Percentiles rank a stretch among this genome's conserved stretches.
Evolutionary conservation across 2,329 filamentous ascomycete genomes (phyloP).

Genomic region (Rutstroemia sp.): DNA sequence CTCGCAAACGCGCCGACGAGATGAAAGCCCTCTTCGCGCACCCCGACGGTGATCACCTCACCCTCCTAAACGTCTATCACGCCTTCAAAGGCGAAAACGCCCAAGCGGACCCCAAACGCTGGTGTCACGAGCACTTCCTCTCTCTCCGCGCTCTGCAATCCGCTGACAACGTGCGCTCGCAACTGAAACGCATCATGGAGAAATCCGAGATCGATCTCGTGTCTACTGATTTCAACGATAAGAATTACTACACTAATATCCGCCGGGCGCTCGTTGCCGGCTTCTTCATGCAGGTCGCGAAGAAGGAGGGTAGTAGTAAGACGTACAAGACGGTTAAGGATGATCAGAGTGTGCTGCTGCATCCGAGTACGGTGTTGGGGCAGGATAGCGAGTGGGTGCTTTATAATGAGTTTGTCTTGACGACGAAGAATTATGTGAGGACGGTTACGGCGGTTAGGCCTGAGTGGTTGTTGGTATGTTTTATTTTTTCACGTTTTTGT

Average conservation of each 20-base stretch:
- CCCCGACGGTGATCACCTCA: conserved; percentile 88
- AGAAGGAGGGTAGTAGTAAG: conserved; percentile 83
- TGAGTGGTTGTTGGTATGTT: conserved; percentile 83
- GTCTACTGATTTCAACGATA: conserved; percentile 85
- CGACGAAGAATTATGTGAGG: conserved; percentile 95
- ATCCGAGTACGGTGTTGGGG: conserved; percentile 84
- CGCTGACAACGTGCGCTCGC: conserved; percentile 86
- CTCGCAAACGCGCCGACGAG: conserved; percentile 87
- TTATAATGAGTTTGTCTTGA: conserved; percentile 97
- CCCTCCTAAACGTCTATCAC: conserved; percentile 95
- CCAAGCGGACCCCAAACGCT: conserved; percentile 71
- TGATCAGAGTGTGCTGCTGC: conserved; percentile 84
- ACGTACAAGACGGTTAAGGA: conserved; percentile 95
- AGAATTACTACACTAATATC: conserved; percentile 98
- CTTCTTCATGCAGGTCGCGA: conserved; percentile 99
- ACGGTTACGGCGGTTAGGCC: conserved; percentile 87
- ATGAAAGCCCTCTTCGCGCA: conserved; percentile 96
- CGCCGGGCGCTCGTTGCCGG: conserved; percentile 84
- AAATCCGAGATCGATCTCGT: conserved; percentile 77
- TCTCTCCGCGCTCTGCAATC: conserved; percentile 82
- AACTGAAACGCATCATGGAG: conserved; percentile 96
- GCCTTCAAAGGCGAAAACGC: conserved; percentile 77
- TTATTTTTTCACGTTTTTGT: conserved; percentile 1
- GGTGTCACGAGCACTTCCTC: conserved; percentile 96
- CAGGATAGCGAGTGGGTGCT: conserved; percentile 94